A percentile compares a stretch with the other conserved stretches of the same genome.
Evolutionary conservation across 2,329 filamentous ascomycete species (phyloP).

Genomic region (Calonectria hongkongensis): DNA sequence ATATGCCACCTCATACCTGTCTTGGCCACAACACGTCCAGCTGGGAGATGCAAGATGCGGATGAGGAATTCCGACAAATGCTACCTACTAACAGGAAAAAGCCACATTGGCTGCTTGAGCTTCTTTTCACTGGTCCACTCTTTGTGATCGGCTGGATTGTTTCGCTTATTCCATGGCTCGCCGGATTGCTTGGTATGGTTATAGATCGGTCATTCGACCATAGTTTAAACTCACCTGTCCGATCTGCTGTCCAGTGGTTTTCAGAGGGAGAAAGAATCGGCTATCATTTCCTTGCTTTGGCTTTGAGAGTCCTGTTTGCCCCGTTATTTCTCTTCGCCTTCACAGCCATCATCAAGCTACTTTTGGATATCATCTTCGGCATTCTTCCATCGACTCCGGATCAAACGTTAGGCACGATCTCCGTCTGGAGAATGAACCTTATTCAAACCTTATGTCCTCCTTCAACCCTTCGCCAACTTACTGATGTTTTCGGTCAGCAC

Average conservation of each 20-base stretch:
- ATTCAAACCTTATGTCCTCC: slow-evolving; percentile 67
- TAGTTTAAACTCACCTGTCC: slow-evolving; percentile 58
- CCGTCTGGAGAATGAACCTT: slow-evolving; percentile 66
- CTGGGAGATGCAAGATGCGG: slow-evolving; percentile 70
- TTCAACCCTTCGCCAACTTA: slow-evolving; percentile 67
- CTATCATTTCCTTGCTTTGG: slow-evolving; percentile 70
- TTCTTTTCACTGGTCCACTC: slow-evolving; percentile 66
- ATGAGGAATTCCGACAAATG: slow-evolving; percentile 68
- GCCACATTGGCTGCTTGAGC: slow-evolving; percentile 66
- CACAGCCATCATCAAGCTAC: slow-evolving; percentile 62
- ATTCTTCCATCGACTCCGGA: slow-evolving; percentile 58
- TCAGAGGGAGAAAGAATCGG: slow-evolving; percentile 65
- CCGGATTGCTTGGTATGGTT: slow-evolving; percentile 67
- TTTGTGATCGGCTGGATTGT: slow-evolving; percentile 62
- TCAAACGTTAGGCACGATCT: slow-evolving; percentile 57
- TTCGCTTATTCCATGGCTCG: slow-evolving; percentile 67
- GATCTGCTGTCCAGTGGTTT: slow-evolving; percentile 69
- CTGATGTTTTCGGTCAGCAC: slow-evolving; percentile 71
- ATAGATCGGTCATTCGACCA: slow-evolving; percentile 57
- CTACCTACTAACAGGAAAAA: slow-evolving; percentile 61
- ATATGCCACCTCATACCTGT: slow-evolving; percentile 68
- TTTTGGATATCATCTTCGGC: slow-evolving; percentile 64
- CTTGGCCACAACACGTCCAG: slow-evolving; percentile 75
- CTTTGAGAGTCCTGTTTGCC: slow-evolving; percentile 62
- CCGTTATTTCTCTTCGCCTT: slow-evolving; percentile 67